These are phyloP conservation scores for Mycena rebaudengoi DNA, from an alignment of 768 basidiomycete genomes.

Conservation along the genomic window DNA sequence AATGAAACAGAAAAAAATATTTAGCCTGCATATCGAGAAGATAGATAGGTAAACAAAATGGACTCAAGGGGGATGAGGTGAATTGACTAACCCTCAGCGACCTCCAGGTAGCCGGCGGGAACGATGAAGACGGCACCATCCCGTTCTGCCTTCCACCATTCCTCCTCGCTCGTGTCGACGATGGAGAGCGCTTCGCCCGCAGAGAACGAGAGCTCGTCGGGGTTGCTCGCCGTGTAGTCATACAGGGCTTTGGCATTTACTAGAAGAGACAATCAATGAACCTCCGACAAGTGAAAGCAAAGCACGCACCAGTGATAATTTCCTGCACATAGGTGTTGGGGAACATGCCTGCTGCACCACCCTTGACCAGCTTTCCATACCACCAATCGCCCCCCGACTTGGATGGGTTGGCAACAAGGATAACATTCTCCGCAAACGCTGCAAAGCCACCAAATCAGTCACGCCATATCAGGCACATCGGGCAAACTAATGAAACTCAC, in stretches of 20 bases:
- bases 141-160: slow-evolving; percentile 97
- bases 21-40: slow-evolving; percentile 77
- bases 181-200: slow-evolving; percentile 84
- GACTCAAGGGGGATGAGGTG: slow-evolving; percentile 60
- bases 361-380: slow-evolving; percentile 77
- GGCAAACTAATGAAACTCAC: slow-evolving; percentile 52
- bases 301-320: slow-evolving; percentile 66
- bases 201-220: slow-evolving; percentile 86
- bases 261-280: slow-evolving; percentile 32
- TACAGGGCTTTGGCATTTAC: slow-evolving; percentile 84
- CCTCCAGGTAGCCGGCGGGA: slow-evolving; percentile 90
- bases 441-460: slow-evolving; percentile 16
- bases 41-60: slow-evolving; percentile 58
- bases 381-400: slow-evolving; percentile 92
- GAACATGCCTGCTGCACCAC: slow-evolving; percentile 84
- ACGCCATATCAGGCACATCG: background rate
- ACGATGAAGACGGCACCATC: slow-evolving; percentile 89
- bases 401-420: slow-evolving; percentile 85
- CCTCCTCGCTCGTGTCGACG: slow-evolving; percentile 82
- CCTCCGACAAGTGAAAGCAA: background rate
- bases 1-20: slow-evolving; percentile 69
- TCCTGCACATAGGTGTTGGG: slow-evolving; percentile 88
- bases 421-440: slow-evolving; percentile 85
- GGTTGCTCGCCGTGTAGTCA: slow-evolving; percentile 70
- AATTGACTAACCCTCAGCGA: slow-evolving; percentile 87